Evolutionary conservation across 2,329 filamentous ascomycete species (phyloP).

Genomic region (Thermoascus crustaceus): DNA sequence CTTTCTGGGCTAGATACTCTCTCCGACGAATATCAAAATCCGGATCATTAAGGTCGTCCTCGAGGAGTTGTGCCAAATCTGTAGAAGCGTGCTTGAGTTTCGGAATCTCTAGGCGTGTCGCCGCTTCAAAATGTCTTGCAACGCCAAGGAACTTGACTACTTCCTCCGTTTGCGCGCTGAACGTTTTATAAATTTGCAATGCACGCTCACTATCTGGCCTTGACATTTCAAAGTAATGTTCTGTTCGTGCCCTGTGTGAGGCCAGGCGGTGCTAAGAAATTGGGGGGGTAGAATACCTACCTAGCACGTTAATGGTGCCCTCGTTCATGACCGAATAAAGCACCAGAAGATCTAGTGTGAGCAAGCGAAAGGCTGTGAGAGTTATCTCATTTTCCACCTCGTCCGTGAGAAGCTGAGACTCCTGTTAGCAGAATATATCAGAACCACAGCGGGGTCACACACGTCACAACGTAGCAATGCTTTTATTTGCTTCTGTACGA

Average conservation of each 20-base stretch:
- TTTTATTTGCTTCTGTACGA: conserved; percentile 78
- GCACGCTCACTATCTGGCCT: conserved; percentile 86
- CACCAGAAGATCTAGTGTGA: conserved; percentile 81
- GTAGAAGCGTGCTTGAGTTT: conserved; percentile 96
- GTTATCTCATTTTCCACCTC: conserved; percentile 97
- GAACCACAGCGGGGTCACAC: conserved; percentile 25
- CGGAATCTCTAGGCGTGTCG: conserved; percentile 86
- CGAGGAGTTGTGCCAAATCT: conserved; percentile 76
- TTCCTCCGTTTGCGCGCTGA: conserved; percentile 83
- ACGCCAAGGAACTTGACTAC: conserved; percentile 85
- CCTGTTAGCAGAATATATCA: conserved; percentile 9
- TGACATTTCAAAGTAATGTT: conserved; percentile 98
- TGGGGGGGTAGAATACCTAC: conserved; percentile 43
- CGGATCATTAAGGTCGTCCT: conserved; percentile 88
- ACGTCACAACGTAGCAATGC: conserved; percentile 86
- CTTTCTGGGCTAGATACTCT: conserved; percentile 84
- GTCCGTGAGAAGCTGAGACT: conserved; percentile 65
- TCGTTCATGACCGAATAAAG: conserved; percentile 95
- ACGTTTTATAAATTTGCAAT: conserved; percentile 83
- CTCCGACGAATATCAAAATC: conserved; percentile 91
- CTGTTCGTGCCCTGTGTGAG: conserved; percentile 37
- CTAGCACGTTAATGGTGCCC: conserved; percentile 91
- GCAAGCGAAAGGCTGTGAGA: conserved; percentile 80
- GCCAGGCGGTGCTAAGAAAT: background rate
- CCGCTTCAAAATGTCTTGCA: conserved; percentile 82